Evolutionary conservation across 202 grass and related monocot species (phyloP), one percentile per base, ranked within the genome.

Genomic region (Zoysia matrella): DNA sequence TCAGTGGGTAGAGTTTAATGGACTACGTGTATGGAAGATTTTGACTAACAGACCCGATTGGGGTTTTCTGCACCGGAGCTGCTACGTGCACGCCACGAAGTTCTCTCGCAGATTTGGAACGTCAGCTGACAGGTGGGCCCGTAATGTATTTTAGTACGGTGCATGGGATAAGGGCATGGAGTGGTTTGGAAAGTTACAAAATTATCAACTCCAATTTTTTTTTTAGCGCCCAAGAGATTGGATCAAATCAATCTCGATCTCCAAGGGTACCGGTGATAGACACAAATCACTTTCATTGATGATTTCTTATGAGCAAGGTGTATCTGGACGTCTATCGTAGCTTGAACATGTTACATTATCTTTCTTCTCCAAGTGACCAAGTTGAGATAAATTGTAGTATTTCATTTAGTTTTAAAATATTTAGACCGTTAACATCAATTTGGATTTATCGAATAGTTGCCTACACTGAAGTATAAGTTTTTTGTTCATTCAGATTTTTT

Each of bases 81-180:
- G 77, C 77, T 75, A 86, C 52, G 70, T 51, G 53, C 79, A 86
- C 77, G 52, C 70, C 52, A 36, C 3, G 52, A 11, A 8, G 61
- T 22, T 52, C 2, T 8, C 0, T 4, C 0, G 62, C 11, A n/a
- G 4, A 0, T 45, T 18, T 55, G 1, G 16, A 1, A 3, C 4
- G 3, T 0, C 4, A 0, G 2, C 43, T 67, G 71, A 65, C 47
- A 11, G 12, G 60, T 79, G 60, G 75, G 43, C 8, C 75, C 58
- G 16, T 5, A 16, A 3, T 22, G 50, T 40, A 5, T 22, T 76
- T 77, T 53, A 52, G 73, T 47, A 46, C 6, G 2, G 6, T 63
- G 18, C 1, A 68, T 3, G 9, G 62, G 50, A 49, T 68, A n/a
- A 67, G 60, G 46, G 2, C 15, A 7, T 22, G 22, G 22, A 22